Base-by-base conservation (phyloP, 2,329 filamentous ascomycete genomes). In the Curvularia verruculosa region DNA sequence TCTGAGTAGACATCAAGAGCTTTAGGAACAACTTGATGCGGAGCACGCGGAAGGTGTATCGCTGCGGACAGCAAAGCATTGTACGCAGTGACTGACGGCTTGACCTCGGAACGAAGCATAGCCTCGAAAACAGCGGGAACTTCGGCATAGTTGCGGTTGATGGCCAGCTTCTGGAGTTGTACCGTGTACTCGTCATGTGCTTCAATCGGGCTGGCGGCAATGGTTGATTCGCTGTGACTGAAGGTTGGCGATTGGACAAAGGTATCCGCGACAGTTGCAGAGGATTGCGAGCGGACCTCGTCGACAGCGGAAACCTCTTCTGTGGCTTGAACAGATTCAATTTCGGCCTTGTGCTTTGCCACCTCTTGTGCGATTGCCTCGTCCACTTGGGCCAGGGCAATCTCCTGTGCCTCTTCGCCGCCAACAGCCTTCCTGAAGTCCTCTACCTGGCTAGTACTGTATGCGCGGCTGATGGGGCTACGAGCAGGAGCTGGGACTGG, bases 1-100 rank as follows among this genome's bases (percentile, higher is more conserved):
- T 98, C 93, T 15, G 92, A 89, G 76, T 98, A 99, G 50, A 99
- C 90, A 79, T 96, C 93, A 50, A 98, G 84, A 5, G 92, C 92
- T 80, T 96, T 96, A 60, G 92, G 89, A 13, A 96, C 91, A 50
- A 95, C 87, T 78, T 96, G 90, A 52, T 89, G 89, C 76, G 88
- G 90, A 75, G 91, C 88, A 23, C 83, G 82, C 7, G 93, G 91
- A 18, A 97, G 84, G 66, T 91, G 85, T 60, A 97, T 91, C 13
- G 92, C 92, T 5, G 95, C 91, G 68, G 88, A 84, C 41, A 99
- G 81, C 43, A 99, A 83, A 48, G 92, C 90, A 74, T 97, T 97
- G 83, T 99, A 99, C n/a, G 94, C 90, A 45, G 87, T 83, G 46
- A 91, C 87, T 6, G 89, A 90, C 34, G 95, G 95, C 70, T 87